Evolutionary conservation across 148 eudicot species (phyloP).

Genomic region (Amaranthus hypochondriacus): DNA sequence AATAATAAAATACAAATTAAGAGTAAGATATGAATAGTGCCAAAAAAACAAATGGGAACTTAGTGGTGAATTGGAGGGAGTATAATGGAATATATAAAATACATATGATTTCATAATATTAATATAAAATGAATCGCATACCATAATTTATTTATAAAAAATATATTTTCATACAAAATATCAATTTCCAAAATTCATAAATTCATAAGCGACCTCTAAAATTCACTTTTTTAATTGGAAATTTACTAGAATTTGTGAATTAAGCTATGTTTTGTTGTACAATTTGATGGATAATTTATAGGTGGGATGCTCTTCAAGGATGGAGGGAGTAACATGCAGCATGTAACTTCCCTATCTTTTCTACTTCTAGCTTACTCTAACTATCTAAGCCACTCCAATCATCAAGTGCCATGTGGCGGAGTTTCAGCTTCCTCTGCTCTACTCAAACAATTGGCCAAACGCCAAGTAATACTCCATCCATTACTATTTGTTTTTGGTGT

Average conservation of each 20-base stretch:
- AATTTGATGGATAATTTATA: slow-evolving; percentile 14
- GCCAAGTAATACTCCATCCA: slow-evolving; percentile 49
- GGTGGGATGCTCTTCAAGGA: slow-evolving; percentile 89
- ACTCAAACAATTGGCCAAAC: slow-evolving; percentile 68
- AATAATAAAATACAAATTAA: no score
- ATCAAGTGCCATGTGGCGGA: slow-evolving; percentile 77
- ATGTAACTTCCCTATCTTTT: slow-evolving; percentile 89
- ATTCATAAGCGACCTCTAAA: no score
- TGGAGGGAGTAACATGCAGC: slow-evolving; percentile 98
- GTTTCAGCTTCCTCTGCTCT: slow-evolving; percentile 60
- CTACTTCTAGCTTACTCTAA: slow-evolving; percentile 79
- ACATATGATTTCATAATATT: background rate
- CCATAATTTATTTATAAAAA: no score
- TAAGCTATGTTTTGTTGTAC: background rate
- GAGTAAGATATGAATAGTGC: no score
- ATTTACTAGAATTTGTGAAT: background rate
- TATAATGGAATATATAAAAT: background rate
- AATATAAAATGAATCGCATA: background rate
- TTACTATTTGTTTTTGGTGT: no score
- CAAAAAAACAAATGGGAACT: no score
- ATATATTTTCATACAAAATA: no score
- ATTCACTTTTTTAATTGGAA: no score
- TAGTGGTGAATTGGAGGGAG: no score
- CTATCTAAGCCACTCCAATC: slow-evolving; percentile 90
- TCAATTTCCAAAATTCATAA: no score